These are phyloP conservation scores for Cryptococcus jaspeensis DNA, from an alignment of 1,284 basidiomycete genomes.

Conservation along the genomic window DNA sequence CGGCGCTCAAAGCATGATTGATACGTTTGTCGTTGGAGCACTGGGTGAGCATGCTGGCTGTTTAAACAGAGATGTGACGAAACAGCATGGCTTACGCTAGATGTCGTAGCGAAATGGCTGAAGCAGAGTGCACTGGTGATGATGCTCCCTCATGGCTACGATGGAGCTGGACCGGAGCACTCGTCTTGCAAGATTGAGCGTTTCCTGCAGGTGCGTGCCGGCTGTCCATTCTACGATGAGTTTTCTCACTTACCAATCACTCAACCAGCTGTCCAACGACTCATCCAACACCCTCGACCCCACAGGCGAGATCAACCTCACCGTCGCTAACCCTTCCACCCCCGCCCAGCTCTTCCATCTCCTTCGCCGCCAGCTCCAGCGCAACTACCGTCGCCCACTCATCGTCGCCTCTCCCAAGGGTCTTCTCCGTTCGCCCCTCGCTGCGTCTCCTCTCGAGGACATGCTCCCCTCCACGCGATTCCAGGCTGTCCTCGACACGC, in stretches of 20 bases:
- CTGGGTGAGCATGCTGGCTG: slow-evolving; percentile 61
- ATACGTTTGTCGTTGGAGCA: slow-evolving; percentile 77
- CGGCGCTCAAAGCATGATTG: slow-evolving; percentile 82
- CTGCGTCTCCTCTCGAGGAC: slow-evolving; percentile 67
- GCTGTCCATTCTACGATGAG: neutral
- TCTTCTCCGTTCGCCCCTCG: slow-evolving; percentile 70
- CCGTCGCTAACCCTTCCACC: slow-evolving; percentile 79
- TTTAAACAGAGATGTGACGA: neutral
- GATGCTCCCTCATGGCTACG: slow-evolving; percentile 79
- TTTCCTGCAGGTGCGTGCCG: slow-evolving; percentile 68
- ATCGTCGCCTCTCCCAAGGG: slow-evolving; percentile 80
- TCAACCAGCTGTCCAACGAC: slow-evolving; percentile 26
- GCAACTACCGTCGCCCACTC: slow-evolving; percentile 81
- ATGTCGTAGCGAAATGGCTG: slow-evolving; percentile 76
- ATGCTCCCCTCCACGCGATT: slow-evolving; percentile 66
- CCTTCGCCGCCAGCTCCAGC: slow-evolving; percentile 72
- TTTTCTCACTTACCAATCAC: neutral
- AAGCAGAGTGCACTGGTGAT: slow-evolving; percentile 86
- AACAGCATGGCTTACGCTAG: slow-evolving; percentile 3
- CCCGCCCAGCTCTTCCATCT: slow-evolving; percentile 88
- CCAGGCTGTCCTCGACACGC: slow-evolving; percentile 67
- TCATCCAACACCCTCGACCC: slow-evolving; percentile 55
- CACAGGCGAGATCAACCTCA: slow-evolving; percentile 67
- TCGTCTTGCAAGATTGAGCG: slow-evolving; percentile 80
- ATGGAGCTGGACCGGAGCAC: slow-evolving; percentile 88